Percentiles rank a stretch among this genome's conserved stretches.
Evolutionary conservation across 1,284 basidiomycete species (phyloP).

Genomic region (Ceratobasidium papillatum): DNA sequence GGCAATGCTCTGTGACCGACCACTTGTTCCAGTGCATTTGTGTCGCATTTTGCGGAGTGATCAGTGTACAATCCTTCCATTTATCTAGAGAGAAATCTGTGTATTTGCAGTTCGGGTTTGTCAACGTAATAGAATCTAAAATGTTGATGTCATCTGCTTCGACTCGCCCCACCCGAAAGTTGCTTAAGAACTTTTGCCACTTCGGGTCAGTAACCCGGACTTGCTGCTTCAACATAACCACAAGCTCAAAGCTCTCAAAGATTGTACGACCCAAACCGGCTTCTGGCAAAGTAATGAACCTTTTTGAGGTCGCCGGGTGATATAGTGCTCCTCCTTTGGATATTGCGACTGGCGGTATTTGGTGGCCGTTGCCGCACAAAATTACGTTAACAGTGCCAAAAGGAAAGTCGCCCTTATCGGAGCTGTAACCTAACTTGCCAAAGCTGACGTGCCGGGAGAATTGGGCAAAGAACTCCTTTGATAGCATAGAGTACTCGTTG

Average conservation of each 20-base stretch:
- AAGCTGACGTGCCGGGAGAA: slow-evolving; percentile 47
- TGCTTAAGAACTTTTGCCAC: slow-evolving; percentile 53
- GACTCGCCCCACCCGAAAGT: slow-evolving; percentile 50
- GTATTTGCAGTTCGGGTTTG: not conserved
- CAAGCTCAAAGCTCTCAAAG: slow-evolving; percentile 53
- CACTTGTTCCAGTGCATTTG: slow-evolving; percentile 52
- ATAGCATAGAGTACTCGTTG: slow-evolving; percentile 54
- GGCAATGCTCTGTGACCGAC: slow-evolving; percentile 46
- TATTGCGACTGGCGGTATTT: slow-evolving; percentile 54
- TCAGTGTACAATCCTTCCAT: too few relatives aligned
- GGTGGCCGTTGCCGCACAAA: slow-evolving; percentile 56
- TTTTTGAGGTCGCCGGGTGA: slow-evolving; percentile 33
- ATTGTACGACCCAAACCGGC: slow-evolving; percentile 48
- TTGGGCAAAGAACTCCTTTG: slow-evolving; percentile 48
- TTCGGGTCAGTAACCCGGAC: slow-evolving; percentile 50
- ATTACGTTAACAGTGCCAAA: slow-evolving; percentile 56
- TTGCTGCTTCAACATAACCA: slow-evolving; percentile 54
- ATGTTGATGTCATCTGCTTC: slow-evolving; percentile 50
- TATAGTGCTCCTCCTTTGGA: slow-evolving; percentile 46
- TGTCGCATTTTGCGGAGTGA: slow-evolving; percentile 53
- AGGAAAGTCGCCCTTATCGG: slow-evolving; percentile 34
- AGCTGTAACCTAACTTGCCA: slow-evolving; percentile 40
- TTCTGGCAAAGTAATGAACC: not conserved
- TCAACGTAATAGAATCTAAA: slow-evolving; percentile 49
- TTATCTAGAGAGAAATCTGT: too few relatives aligned